These are phyloP conservation scores for Xylaria castorea DNA, from an alignment of 495 filamentous ascomycete species.

Conservation along the genomic window DNA sequence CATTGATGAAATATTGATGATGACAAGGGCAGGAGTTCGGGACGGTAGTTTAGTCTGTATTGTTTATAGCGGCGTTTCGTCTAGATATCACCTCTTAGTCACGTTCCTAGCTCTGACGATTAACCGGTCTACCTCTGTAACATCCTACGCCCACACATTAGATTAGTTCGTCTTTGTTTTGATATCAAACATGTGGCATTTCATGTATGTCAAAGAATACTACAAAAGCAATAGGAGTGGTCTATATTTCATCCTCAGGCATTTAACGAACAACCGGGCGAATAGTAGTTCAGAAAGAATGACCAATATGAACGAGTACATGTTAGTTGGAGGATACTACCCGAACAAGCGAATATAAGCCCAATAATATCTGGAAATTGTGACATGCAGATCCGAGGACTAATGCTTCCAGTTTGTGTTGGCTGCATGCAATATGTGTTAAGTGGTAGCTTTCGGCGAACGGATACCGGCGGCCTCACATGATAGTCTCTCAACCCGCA, in stretches of 20 bases:
- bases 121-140: neutral
- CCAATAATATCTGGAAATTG: neutral
- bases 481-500: neutral
- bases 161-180: neutral
- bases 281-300: neutral
- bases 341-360: neutral
- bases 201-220: neutral
- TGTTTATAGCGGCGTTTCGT: conserved; percentile 24
- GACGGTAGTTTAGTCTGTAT: conserved; percentile 8
- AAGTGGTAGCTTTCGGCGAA: neutral
- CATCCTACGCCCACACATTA: neutral
- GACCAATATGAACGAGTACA: neutral
- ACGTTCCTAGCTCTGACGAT: neutral
- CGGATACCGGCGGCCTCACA: neutral
- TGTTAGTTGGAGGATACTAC: neutral
- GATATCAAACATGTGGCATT: neutral
- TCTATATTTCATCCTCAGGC: neutral
- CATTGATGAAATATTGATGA: conserved; percentile 16
- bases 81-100: conserved; percentile 24
- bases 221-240: neutral
- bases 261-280: neutral
- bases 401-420: neutral
- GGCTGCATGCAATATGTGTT: neutral
- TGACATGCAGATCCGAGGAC: neutral
- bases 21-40: conserved; percentile 16